Conservation (phyloP, 1,284 basidiomycete genomes). For the Inonotus hispidus region DNA sequence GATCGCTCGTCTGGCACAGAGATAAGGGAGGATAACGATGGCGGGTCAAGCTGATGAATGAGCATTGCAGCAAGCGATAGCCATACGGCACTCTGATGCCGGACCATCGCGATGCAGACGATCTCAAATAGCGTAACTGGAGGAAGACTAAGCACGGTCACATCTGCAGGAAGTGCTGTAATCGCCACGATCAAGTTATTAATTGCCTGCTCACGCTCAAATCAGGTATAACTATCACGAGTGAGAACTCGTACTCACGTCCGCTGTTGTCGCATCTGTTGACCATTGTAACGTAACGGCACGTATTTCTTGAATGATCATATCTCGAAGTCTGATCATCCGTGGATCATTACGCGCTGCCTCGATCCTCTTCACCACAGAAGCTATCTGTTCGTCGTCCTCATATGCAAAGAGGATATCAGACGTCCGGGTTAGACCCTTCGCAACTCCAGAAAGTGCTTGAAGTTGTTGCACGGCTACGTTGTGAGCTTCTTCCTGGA, state of each 20-base stretch:
- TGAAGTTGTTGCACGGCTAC: slow-evolving; percentile 66
- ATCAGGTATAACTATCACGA: slow-evolving; percentile 4
- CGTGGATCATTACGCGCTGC: slow-evolving; percentile 60
- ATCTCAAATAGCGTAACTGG: slow-evolving; percentile 74
- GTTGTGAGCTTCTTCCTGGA: slow-evolving; percentile 60
- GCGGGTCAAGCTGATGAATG: slow-evolving; percentile 74
- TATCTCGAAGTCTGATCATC: slow-evolving; percentile 57
- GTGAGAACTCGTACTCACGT: slow-evolving; percentile 43
- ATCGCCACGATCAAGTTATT: slow-evolving; percentile 80
- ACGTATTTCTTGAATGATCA: slow-evolving; percentile 54
- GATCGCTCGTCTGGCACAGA: slow-evolving; percentile 37
- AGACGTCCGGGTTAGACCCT: slow-evolving; percentile 72
- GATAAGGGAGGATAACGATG: slow-evolving; percentile 42
- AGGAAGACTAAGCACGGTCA: slow-evolving; percentile 73
- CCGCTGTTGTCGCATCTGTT: slow-evolving; percentile 67
- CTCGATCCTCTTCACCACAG: slow-evolving; percentile 48
- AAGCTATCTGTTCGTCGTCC: slow-evolving; percentile 44
- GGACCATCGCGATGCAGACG: slow-evolving; percentile 69
- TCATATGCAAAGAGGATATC: slow-evolving; percentile 66
- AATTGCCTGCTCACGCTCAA: slow-evolving; percentile 46
- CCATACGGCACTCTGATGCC: slow-evolving; percentile 78
- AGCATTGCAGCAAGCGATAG: slow-evolving; percentile 74
- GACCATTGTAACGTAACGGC: slow-evolving; percentile 69
- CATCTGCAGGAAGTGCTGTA: slow-evolving; percentile 65
- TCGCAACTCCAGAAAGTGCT: slow-evolving; percentile 76